A percentile compares a stretch with the other conserved stretches of the same genome.
These are phyloP conservation scores for Cordia subcordata DNA, from an alignment of 257 asterid genomes.

Conservation along the genomic window DNA sequence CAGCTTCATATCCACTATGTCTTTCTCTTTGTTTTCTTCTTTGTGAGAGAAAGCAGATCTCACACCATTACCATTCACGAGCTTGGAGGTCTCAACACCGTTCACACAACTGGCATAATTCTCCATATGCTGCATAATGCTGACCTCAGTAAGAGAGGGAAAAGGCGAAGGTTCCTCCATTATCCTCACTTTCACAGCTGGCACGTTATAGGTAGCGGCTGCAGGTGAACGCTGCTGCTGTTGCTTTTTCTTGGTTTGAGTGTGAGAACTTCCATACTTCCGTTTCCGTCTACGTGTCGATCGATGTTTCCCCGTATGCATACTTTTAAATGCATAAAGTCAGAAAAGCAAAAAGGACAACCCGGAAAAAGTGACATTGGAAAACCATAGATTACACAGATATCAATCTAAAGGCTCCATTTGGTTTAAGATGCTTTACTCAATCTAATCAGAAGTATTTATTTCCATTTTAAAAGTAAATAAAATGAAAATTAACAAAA, in stretches of 20 bases:
- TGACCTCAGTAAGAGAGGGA: conserved; percentile 5
- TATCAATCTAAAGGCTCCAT: neutral
- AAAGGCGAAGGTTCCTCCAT: conserved; percentile 18
- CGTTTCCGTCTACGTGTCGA: conserved; percentile 60
- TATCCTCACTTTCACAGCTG: conserved; percentile 19
- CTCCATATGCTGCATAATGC: neutral
- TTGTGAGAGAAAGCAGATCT: conserved; percentile 17
- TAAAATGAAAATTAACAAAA: too few species aligned
- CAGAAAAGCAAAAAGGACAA: conserved; percentile 5
- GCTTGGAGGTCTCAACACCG: conserved; percentile 20
- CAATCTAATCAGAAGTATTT: too few species aligned
- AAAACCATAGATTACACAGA: neutral
- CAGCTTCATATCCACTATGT: conserved; percentile 53
- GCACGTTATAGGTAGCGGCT: conserved; percentile 13
- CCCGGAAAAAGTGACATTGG: conserved; percentile 8
- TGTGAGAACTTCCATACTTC: conserved; percentile 35
- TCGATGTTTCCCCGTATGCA: conserved; percentile 43
- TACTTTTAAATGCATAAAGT: conserved; percentile 29
- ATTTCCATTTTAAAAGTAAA: too few species aligned
- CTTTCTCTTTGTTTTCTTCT: conserved; percentile 36
- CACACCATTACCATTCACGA: conserved; percentile 32
- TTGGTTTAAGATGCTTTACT: too few species aligned
- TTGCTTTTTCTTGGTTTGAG: conserved; percentile 50
- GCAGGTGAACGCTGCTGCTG: conserved; percentile 19
- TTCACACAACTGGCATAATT: conserved; percentile 16